These are phyloP conservation scores for Amaranthus hypochondriacus DNA, from an alignment of 148 eudicot genomes.

Conservation along the genomic window DNA sequence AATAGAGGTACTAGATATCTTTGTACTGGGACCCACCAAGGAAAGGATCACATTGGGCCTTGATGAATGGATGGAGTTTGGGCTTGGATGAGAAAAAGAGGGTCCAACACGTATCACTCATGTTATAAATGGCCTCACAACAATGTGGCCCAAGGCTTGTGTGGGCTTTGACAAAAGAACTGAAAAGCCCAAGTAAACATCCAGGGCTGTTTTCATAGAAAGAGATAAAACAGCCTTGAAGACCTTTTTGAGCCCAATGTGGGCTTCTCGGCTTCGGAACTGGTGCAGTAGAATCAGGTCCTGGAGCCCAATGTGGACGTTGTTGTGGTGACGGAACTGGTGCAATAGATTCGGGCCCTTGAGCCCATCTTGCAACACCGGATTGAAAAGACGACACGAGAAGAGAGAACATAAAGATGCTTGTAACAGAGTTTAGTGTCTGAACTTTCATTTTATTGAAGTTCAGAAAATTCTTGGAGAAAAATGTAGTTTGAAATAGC, in stretches of 20 bases:
- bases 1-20: background rate
- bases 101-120: conserved; percentile 13
- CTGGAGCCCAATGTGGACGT: background rate
- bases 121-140: conserved; percentile 1
- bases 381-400: background rate
- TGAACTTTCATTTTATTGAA: background rate
- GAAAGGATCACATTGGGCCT: conserved; percentile 2
- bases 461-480: background rate
- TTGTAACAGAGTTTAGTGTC: background rate
- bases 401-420: background rate
- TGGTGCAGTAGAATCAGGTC: conserved; percentile 3
- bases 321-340: background rate
- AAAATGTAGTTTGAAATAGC: background rate
- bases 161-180: background rate
- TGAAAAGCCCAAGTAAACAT: conserved; percentile 1
- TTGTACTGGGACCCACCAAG: background rate
- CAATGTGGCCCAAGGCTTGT: background rate
- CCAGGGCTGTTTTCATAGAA: background rate
- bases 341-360: background rate
- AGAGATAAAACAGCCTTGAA: conserved; percentile 3
- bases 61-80: background rate
- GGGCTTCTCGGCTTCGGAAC: background rate
- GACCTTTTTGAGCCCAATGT: background rate
- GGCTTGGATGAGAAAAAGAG: background rate
- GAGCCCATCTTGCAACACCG: conserved; percentile 21